phyloP scores from a whole-genome alignment of 78 protist species.

The Tieghemostelium lacteum region DNA sequence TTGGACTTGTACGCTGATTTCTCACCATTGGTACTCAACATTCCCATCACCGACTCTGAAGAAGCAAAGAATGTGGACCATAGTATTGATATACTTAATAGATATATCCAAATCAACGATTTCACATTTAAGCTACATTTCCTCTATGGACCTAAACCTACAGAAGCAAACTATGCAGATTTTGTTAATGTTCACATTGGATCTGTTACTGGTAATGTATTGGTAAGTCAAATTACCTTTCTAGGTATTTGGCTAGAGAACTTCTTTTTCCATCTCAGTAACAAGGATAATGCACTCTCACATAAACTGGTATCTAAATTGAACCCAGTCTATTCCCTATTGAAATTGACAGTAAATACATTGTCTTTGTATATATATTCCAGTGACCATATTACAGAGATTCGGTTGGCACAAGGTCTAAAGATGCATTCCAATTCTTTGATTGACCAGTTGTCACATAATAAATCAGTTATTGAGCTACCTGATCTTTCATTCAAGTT shows the following conservation, averaged over 20 bases:
- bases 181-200: constrained; percentile 67
- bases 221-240: constrained; percentile 43
- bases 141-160: constrained; percentile 69
- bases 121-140: constrained; percentile 71
- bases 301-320: constrained; percentile 46
- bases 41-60: constrained; percentile 27
- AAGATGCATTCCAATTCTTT: constrained; percentile 51
- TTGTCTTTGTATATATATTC: constrained; percentile 58
- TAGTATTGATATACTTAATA: not conserved
- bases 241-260: constrained; percentile 74
- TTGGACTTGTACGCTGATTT: constrained; percentile 65
- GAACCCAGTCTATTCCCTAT: constrained; percentile 44
- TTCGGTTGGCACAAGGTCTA: constrained; percentile 49
- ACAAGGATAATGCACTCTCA: constrained; percentile 76
- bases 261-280: constrained; percentile 52
- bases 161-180: constrained; percentile 45
- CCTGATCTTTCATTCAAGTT: constrained; percentile 70
- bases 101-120: constrained; percentile 72
- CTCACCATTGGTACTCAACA: constrained; percentile 61
- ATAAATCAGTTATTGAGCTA: constrained; percentile 25
- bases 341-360: constrained; percentile 27
- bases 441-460: constrained; percentile 58
- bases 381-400: constrained; percentile 48
- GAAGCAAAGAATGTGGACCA: constrained; percentile 2
- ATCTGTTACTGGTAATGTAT: constrained; percentile 54